phyloP scores from a whole-genome alignment of 108 stramenopile genomes.

The Conticribra weissflogii region DNA sequence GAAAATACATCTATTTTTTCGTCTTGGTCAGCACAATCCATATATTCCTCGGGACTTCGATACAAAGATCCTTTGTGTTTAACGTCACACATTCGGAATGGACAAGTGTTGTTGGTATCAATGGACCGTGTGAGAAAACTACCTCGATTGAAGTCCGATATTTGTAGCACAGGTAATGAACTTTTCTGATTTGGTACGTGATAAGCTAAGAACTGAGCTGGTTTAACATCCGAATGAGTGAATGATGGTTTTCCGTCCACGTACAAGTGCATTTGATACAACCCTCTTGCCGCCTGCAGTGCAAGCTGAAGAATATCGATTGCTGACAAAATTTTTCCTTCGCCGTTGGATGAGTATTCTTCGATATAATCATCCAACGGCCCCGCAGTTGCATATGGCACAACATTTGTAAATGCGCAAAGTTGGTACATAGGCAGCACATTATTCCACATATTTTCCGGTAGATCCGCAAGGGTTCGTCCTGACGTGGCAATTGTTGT shows the following conservation, averaged over 20 bases:
- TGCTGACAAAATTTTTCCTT: background rate
- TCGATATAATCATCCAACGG: conserved; percentile 2
- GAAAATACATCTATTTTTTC: conserved; percentile 13
- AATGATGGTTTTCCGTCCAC: conserved; percentile 8
- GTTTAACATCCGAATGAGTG: conserved; percentile 12
- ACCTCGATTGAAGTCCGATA: conserved; percentile 13
- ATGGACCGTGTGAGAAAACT: conserved; percentile 6
- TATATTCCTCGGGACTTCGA: conserved; percentile 6
- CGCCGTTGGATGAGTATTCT: background rate
- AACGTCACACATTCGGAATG: conserved; percentile 1
- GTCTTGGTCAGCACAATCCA: conserved; percentile 9
- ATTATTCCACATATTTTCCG: background rate
- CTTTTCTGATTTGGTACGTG: background rate
- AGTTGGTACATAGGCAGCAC: conserved; percentile 15
- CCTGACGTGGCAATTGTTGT: background rate
- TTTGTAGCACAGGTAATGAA: conserved; percentile 2
- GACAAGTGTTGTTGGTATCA: background rate
- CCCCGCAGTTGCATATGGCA: conserved; percentile 1
- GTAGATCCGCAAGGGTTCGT: background rate
- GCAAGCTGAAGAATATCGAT: conserved; percentile 7
- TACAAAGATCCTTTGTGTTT: conserved; percentile 1
- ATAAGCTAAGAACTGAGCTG: conserved; percentile 8
- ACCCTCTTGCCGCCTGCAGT: conserved; percentile 19
- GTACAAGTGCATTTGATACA: conserved; percentile 20
- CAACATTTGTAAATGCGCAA: conserved; percentile 8